Evolutionary conservation across 2,329 filamentous ascomycete species (phyloP).

Genomic region (Aspergillus aculeatinus): DNA sequence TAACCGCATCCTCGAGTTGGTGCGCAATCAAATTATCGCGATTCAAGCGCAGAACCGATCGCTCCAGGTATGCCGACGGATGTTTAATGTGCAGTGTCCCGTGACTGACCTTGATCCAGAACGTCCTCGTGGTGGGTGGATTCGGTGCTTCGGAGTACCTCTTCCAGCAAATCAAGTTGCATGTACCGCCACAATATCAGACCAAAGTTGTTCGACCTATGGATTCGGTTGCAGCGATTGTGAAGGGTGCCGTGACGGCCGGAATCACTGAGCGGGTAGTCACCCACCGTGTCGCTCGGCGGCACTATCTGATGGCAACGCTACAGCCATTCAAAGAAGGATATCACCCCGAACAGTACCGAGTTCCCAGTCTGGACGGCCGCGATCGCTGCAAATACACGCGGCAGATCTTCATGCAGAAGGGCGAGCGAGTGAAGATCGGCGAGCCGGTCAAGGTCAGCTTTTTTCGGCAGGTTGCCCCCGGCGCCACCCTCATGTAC

Average conservation of each 20-base stretch:
- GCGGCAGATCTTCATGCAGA: conserved; percentile 96
- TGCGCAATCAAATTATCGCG: conserved; percentile 97
- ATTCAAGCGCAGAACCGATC: conserved; percentile 96
- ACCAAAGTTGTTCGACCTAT: conserved; percentile 97
- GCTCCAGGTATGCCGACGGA: conserved; percentile 63
- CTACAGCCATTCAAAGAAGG: conserved; percentile 98
- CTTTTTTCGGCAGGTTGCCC: conserved; percentile 96
- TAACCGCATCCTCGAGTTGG: conserved; percentile 92
- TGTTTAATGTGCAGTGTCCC: background rate
- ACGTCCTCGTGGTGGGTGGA: conserved; percentile 94
- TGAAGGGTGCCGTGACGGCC: conserved; percentile 96
- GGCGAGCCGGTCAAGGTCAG: conserved; percentile 98
- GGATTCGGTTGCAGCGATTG: conserved; percentile 98
- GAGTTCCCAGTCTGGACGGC: conserved; percentile 91
- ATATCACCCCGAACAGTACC: conserved; percentile 96
- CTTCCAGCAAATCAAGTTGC: conserved; percentile 98
- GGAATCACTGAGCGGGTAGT: conserved; percentile 97
- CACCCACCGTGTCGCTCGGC: conserved; percentile 92
- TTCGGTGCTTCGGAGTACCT: conserved; percentile 98
- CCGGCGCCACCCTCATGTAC: conserved; percentile 97
- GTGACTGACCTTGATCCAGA: conserved; percentile 49
- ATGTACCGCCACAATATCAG: conserved; percentile 97
- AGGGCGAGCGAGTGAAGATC: conserved; percentile 98
- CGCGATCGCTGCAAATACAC: conserved; percentile 99
- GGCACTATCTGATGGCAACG: conserved; percentile 98